Conservation (phyloP, 108 stramenopile species). For the Skeletonema tropicum region DNA sequence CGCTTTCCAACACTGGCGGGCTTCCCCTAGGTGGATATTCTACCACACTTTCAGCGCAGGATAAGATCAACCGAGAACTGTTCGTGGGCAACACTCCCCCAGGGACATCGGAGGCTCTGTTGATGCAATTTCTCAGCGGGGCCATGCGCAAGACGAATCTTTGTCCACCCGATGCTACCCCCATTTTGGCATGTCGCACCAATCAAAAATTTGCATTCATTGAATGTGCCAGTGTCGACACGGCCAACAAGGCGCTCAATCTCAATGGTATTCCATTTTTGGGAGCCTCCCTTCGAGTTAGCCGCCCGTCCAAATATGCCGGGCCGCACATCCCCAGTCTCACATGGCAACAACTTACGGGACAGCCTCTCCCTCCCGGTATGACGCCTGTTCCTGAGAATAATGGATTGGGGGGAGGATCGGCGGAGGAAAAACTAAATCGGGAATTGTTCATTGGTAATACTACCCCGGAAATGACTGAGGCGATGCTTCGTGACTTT, state of each 20-base stretch:
- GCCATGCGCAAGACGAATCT: conserved; percentile 88
- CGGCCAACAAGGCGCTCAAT: conserved; percentile 81
- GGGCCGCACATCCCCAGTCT: conserved; percentile 68
- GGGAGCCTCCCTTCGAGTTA: conserved; percentile 84
- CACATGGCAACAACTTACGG: conserved; percentile 93
- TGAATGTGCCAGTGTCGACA: conserved; percentile 72
- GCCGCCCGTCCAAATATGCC: conserved; percentile 89
- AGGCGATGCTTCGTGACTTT: conserved; percentile 82
- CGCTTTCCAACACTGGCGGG: not conserved
- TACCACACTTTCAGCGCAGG: conserved; percentile 51
- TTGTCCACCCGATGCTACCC: conserved; percentile 65
- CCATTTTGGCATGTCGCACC: conserved; percentile 83
- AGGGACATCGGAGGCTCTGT: conserved; percentile 78
- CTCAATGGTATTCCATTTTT: conserved; percentile 93
- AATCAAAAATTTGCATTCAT: conserved; percentile 92
- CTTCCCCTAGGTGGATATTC: conserved; percentile 5
- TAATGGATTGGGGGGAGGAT: conserved; percentile 47
- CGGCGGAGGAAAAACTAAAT: conserved; percentile 77
- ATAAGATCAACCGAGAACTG: conserved; percentile 90
- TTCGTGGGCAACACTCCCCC: conserved; percentile 96
- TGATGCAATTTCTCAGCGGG: conserved; percentile 90
- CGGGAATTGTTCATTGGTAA: conserved; percentile 95
- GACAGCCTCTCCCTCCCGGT: conserved; percentile 69
- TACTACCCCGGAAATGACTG: conserved; percentile 94
- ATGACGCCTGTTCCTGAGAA: conserved; percentile 36